Evolutionary conservation across 805 yeast genomes (phyloP).

Genomic region (Candida yuanshanica): DNA sequence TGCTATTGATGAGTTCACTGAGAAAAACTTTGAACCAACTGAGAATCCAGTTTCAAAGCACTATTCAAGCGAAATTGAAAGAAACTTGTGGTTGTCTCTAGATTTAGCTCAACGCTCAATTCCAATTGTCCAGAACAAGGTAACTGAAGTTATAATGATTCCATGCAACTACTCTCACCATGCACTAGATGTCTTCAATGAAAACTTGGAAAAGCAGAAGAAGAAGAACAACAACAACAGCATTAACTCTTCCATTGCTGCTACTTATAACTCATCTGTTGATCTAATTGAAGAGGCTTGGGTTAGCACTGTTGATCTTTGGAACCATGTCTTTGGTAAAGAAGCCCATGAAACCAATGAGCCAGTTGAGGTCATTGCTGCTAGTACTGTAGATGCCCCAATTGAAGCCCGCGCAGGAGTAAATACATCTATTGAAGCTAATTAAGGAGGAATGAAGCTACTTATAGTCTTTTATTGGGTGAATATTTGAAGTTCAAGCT

Average conservation of each 20-base stretch:
- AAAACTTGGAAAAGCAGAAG: conserved; percentile 35
- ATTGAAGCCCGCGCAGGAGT: background rate
- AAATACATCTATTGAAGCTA: background rate
- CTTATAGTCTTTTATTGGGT: background rate
- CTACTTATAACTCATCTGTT: conserved; percentile 26
- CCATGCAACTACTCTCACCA: conserved; percentile 34
- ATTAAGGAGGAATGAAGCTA: background rate
- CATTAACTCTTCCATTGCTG: conserved; percentile 26
- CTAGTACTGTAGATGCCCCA: background rate
- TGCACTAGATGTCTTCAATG: conserved; percentile 32
- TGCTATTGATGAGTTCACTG: conserved; percentile 40
- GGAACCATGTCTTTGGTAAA: conserved; percentile 11
- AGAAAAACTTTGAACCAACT: conserved; percentile 38
- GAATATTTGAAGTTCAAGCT: background rate
- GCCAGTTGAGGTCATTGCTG: background rate
- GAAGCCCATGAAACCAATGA: background rate
- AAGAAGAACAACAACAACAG: conserved; percentile 22
- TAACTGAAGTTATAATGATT: conserved; percentile 23
- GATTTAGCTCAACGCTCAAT: conserved; percentile 35
- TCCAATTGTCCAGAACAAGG: conserved; percentile 27
- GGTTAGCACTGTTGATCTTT: conserved; percentile 5
- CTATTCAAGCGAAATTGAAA: conserved; percentile 51
- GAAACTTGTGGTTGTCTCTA: conserved; percentile 38
- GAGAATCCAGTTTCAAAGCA: conserved; percentile 37
- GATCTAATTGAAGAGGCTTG: conserved; percentile 29